Percentiles rank a stretch among this genome's conserved stretches.
Conservation (phyloP, 441 rosid genomes). For the Euphorbia celastroides region DNA sequence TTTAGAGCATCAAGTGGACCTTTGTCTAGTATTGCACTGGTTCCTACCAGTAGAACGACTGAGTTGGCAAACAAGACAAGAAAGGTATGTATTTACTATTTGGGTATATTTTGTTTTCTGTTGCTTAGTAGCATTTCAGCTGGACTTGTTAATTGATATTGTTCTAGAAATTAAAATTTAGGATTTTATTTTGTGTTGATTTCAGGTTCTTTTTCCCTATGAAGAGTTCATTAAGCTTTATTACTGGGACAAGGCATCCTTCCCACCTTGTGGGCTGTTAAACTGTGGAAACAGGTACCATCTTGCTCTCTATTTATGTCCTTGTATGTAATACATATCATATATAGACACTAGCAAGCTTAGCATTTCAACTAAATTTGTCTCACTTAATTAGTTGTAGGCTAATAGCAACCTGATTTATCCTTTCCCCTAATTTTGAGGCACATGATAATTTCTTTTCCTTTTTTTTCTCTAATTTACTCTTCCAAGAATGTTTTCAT, state of each 20-base stretch:
- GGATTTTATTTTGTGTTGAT: constrained; percentile 7
- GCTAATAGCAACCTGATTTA: background rate
- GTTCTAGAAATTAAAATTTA: constrained; percentile 11
- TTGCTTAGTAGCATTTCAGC: background rate
- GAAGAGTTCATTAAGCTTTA: constrained; percentile 71
- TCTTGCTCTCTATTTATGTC: background rate
- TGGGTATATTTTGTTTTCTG: background rate
- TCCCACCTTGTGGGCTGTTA: constrained; percentile 81
- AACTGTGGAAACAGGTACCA: constrained; percentile 95
- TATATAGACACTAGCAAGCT: background rate
- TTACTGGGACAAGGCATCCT: constrained; percentile 58
- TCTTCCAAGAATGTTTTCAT: constrained; percentile 2
- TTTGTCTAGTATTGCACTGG: constrained; percentile 42
- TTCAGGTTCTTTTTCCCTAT: constrained; percentile 87
- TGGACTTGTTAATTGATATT: constrained; percentile 2
- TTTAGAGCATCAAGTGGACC: constrained; percentile 26
- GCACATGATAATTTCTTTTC: background rate
- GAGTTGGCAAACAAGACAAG: constrained; percentile 42
- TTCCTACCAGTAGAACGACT: constrained; percentile 34
- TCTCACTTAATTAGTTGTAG: background rate
- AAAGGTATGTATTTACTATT: constrained; percentile 44
- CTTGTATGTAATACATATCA: background rate
- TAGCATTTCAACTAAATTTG: background rate
- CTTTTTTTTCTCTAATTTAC: background rate
- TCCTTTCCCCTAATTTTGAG: background rate